Conservation (phyloP, 108 stramenopile genomes). For the Bacterosira constricta region DNA sequence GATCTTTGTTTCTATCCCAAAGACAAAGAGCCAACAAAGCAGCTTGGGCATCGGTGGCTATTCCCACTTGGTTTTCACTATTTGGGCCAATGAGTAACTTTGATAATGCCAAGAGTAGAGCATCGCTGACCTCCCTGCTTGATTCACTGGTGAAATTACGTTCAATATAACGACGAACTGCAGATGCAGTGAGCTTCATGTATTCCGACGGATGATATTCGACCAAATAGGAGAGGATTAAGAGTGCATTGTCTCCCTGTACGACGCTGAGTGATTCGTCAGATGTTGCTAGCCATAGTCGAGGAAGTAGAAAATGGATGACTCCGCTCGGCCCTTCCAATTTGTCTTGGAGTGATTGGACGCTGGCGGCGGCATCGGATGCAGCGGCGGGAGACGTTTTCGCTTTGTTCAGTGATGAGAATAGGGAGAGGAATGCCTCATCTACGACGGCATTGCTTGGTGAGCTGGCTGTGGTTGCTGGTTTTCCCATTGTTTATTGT, state of each 20-base stretch:
- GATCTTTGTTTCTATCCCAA: slow-evolving; percentile 12
- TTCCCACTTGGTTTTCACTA: slow-evolving; percentile 26
- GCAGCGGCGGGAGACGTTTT: slow-evolving; percentile 6
- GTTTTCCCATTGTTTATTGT: too few species aligned
- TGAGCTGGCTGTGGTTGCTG: not conserved
- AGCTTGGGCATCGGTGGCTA: slow-evolving; percentile 36
- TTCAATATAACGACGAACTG: slow-evolving; percentile 30
- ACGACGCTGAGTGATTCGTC: not conserved
- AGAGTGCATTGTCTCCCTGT: slow-evolving; percentile 23
- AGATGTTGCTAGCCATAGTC: slow-evolving; percentile 12
- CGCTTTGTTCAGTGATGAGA: not conserved
- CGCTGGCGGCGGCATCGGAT: not conserved
- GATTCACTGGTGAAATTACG: not conserved
- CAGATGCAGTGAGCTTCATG: slow-evolving; percentile 15
- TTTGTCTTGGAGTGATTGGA: slow-evolving; percentile 27
- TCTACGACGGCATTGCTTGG: not conserved
- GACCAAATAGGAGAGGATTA: slow-evolving; percentile 26
- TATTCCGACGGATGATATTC: slow-evolving; percentile 16
- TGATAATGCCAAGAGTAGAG: slow-evolving; percentile 23
- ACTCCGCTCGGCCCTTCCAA: slow-evolving; percentile 31
- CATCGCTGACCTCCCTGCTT: slow-evolving; percentile 16
- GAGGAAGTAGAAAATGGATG: slow-evolving; percentile 8
- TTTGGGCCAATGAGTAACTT: slow-evolving; percentile 32
- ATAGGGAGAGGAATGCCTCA: slow-evolving; percentile 2
- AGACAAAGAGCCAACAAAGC: slow-evolving; percentile 23